Percentiles rank a stretch among this genome's conserved stretches.
Conservation (phyloP, 2,329 filamentous ascomycete genomes). For the Phyllosticta citribraziliensis region DNA sequence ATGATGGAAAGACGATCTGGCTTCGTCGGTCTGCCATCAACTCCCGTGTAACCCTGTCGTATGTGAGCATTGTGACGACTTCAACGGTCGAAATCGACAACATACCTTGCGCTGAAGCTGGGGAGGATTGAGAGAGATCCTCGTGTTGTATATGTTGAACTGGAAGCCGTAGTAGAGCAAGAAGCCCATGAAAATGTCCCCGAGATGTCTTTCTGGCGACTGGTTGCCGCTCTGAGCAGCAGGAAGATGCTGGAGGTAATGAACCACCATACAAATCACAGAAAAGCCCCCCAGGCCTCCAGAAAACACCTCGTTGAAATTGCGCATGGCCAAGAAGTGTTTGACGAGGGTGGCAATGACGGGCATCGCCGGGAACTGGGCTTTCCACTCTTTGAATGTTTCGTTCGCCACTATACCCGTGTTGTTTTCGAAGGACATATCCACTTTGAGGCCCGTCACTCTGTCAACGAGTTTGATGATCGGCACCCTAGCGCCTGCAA, state of each 20-base stretch:
- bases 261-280: conserved; percentile 86
- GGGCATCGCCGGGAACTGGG: conserved; percentile 73
- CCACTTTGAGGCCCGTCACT: conserved; percentile 69
- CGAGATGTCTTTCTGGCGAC: conserved; percentile 57
- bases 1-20: conserved; percentile 69
- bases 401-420: conserved; percentile 70
- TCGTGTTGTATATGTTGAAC: conserved; percentile 60
- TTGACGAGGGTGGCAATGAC: conserved; percentile 81
- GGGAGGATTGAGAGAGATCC: conserved; percentile 68
- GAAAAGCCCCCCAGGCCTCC: conserved; percentile 92
- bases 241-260: conserved; percentile 73
- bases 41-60: conserved; percentile 9
- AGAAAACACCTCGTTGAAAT: conserved; percentile 80
- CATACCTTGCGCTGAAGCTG: conserved; percentile 67
- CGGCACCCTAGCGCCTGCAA: conserved; percentile 71
- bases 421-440: conserved; percentile 89
- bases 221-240: conserved; percentile 53
- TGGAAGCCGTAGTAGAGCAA: conserved; percentile 79
- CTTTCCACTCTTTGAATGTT: conserved; percentile 74
- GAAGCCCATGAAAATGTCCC: conserved; percentile 76
- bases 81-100: conserved; percentile 10
- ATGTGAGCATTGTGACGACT: background rate
- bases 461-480: conserved; percentile 84
- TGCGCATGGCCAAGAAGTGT: conserved; percentile 82
- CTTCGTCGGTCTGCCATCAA: conserved; percentile 21